Evolutionary conservation across 371 early-diverging fungal genomes (phyloP).

Genomic region (Mortierella sp.): DNA sequence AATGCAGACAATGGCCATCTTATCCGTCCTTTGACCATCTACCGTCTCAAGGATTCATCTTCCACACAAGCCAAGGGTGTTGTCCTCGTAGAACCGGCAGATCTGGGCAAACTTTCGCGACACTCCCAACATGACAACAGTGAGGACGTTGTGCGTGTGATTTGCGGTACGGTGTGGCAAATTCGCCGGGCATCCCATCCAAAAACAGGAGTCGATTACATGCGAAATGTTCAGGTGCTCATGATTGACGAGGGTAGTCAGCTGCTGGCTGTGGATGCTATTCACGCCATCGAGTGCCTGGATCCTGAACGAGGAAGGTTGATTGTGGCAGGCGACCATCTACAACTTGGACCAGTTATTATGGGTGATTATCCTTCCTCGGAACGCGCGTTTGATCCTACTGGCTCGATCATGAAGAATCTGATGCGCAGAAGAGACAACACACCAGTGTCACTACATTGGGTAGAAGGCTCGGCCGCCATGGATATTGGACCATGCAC

Average conservation of each 20-base stretch:
- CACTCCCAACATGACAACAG: conserved; percentile 5
- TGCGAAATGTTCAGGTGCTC: conserved; percentile 57
- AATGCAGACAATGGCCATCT: conserved; percentile 16
- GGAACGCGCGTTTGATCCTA: conserved; percentile 52
- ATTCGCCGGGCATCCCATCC: conserved; percentile 57
- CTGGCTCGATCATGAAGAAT: conserved; percentile 68
- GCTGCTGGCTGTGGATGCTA: conserved; percentile 60
- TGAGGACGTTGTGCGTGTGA: conserved; percentile 42
- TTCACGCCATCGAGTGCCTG: conserved; percentile 60
- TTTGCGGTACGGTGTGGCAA: conserved; percentile 69
- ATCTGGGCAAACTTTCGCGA: conserved; percentile 13
- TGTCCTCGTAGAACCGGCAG: conserved; percentile 8
- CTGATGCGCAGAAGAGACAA: conserved; percentile 60
- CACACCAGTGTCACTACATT: conserved; percentile 53
- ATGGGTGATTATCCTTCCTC: conserved; percentile 58
- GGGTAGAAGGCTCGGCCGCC: conserved; percentile 50
- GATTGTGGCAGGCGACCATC: conserved; percentile 69
- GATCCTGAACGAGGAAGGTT: conserved; percentile 56
- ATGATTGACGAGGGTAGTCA: conserved; percentile 71
- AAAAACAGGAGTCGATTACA: conserved; percentile 42
- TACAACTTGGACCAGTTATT: conserved; percentile 70
- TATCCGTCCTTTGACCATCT: conserved; percentile 24
- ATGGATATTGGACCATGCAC: conserved; percentile 67
- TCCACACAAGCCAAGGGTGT: conserved; percentile 7
- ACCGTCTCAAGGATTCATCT: conserved; percentile 23